Evolutionary conservation across 306 rosid genomes (phyloP).

Genomic region (Astragalus membranaceus): DNA sequence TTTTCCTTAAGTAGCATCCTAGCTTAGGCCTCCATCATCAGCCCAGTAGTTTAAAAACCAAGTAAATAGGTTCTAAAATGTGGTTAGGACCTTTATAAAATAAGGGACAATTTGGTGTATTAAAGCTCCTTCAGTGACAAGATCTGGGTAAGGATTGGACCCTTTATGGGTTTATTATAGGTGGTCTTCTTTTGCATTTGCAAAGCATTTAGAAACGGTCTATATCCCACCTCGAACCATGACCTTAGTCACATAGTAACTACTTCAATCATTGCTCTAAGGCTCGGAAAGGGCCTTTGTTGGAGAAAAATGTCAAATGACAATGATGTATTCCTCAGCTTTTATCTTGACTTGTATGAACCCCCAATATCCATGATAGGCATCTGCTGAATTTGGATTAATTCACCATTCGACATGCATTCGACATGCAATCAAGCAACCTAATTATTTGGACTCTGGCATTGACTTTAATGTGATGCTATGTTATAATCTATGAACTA

Average conservation of each 20-base stretch:
- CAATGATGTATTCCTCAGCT: background rate
- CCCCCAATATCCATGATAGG: background rate
- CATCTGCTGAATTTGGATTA: background rate
- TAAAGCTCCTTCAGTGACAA: background rate
- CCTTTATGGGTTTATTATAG: background rate
- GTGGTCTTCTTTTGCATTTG: too few relatives aligned
- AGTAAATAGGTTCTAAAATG: too few relatives aligned
- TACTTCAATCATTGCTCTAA: background rate
- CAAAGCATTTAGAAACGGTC: too few relatives aligned
- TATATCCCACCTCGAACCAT: too few relatives aligned
- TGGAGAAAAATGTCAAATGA: background rate
- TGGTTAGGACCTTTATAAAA: background rate
- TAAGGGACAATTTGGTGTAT: background rate
- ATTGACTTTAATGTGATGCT: background rate
- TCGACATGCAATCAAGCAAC: background rate
- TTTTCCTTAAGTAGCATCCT: too few relatives aligned
- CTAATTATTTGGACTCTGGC: background rate
- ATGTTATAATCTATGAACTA: background rate
- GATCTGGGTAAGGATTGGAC: background rate
- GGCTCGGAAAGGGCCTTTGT: background rate
- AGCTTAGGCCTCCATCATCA: too few relatives aligned
- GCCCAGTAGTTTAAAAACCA: too few relatives aligned
- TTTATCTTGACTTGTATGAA: background rate
- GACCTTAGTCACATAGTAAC: too few relatives aligned
- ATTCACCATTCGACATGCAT: background rate